A percentile compares a stretch with the other conserved stretches of the same genome.
Conservation (phyloP, 345 rosid species). For the rapeseed (Brassica napus) region DNA sequence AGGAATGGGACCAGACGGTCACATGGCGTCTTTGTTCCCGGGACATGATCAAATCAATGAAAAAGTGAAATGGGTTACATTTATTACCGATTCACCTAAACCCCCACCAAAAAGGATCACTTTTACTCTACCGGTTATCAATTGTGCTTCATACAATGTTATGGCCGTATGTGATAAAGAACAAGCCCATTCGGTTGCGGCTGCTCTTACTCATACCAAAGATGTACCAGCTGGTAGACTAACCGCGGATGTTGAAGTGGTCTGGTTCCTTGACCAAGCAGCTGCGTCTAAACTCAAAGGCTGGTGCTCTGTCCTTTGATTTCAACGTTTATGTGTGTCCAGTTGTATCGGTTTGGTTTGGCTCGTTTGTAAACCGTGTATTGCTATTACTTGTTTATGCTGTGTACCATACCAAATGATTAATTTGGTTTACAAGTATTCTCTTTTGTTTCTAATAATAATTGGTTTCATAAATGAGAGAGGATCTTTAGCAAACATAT, state of each 20-base stretch:
- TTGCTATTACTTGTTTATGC: neutral
- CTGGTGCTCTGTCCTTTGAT: conserved; percentile 26
- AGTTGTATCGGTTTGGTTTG: conserved; percentile 6
- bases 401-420: conserved; percentile 9
- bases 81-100: conserved; percentile 73
- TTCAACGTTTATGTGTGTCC: neutral
- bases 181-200: conserved; percentile 54
- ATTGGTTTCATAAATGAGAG: neutral
- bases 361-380: neutral
- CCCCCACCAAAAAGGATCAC: conserved; percentile 82
- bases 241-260: conserved; percentile 64
- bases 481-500: neutral
- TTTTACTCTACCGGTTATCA: conserved; percentile 79
- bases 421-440: neutral
- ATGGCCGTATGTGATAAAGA: conserved; percentile 65
- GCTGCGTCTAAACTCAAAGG: conserved; percentile 62
- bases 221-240: conserved; percentile 62
- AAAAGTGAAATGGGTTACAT: conserved; percentile 73
- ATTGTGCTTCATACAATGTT: conserved; percentile 63
- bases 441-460: neutral
- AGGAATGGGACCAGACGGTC: conserved; percentile 92
- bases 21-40: conserved; percentile 78
- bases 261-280: conserved; percentile 79
- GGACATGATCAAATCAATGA: conserved; percentile 67
- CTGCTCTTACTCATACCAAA: conserved; percentile 46